Conservation (phyloP, 257 asterid genomes). For the Nicotiana tomentosiformis region DNA sequence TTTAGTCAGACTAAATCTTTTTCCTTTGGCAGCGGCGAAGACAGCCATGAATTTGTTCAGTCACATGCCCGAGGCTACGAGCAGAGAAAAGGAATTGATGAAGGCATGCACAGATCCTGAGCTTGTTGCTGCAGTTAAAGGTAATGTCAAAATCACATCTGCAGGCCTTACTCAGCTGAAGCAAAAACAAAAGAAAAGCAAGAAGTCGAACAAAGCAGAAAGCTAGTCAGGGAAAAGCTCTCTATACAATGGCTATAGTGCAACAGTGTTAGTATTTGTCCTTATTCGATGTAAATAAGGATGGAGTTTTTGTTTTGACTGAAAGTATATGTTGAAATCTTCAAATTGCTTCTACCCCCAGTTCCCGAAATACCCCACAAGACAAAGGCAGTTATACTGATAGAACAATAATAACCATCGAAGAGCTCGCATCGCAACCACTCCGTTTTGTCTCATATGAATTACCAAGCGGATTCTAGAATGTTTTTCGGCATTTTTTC, state of each 20-base stretch:
- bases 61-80: constrained; percentile 69
- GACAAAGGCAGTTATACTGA: neutral
- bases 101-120: constrained; percentile 99
- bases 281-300: neutral
- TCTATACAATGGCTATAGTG: neutral
- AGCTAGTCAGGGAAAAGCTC: constrained; percentile 9
- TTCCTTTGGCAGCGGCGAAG: constrained; percentile 69
- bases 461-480: neutral
- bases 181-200: constrained; percentile 86
- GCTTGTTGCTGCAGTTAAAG: constrained; percentile 82
- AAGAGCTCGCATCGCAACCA: neutral
- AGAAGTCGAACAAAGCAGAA: constrained; percentile 59
- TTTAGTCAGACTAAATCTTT: neutral
- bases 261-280: neutral
- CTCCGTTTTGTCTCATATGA: neutral
- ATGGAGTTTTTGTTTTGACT: neutral
- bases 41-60: constrained; percentile 76
- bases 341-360: neutral
- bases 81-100: constrained; percentile 90
- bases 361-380: neutral
- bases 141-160: constrained; percentile 86
- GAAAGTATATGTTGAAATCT: neutral
- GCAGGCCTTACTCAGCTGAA: constrained; percentile 92
- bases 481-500: neutral
- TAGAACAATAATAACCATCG: neutral